These are phyloP conservation scores for Isochrysis galbana DNA, from an alignment of 78 protist species.

Conservation along the genomic window DNA sequence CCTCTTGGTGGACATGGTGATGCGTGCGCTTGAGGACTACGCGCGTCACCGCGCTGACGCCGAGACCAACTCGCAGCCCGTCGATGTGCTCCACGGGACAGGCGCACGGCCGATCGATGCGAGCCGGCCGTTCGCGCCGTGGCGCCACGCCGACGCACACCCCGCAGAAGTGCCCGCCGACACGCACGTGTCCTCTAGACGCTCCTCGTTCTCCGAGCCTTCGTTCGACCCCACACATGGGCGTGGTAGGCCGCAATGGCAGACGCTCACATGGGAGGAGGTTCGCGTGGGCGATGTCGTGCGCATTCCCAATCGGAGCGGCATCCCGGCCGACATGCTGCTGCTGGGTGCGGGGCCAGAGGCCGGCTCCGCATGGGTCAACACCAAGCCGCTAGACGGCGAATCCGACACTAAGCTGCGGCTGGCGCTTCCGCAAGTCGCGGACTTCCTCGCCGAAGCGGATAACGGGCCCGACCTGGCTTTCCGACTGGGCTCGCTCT, in stretches of 20 bases:
- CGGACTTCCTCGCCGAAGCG: background rate
- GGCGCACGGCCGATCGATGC: background rate
- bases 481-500: background rate
- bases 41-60: background rate
- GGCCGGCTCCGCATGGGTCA: background rate
- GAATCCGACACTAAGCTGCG: constrained; percentile 23
- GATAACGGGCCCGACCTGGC: background rate
- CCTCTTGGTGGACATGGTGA: background rate
- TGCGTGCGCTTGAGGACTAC: background rate
- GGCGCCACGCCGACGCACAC: too few relatives aligned
- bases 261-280: background rate
- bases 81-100: background rate
- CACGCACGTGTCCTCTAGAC: too few relatives aligned
- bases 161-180: too few relatives aligned
- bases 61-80: background rate
- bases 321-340: background rate
- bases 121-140: background rate
- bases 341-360: background rate
- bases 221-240: too few relatives aligned
- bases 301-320: background rate
- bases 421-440: background rate
- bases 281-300: constrained; percentile 3
- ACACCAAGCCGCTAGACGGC: constrained; percentile 24
- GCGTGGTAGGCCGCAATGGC: background rate
- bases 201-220: too few relatives aligned